phyloP scores from a whole-genome alignment of 495 filamentous ascomycete species.

The Pyronema omphalodes region DNA sequence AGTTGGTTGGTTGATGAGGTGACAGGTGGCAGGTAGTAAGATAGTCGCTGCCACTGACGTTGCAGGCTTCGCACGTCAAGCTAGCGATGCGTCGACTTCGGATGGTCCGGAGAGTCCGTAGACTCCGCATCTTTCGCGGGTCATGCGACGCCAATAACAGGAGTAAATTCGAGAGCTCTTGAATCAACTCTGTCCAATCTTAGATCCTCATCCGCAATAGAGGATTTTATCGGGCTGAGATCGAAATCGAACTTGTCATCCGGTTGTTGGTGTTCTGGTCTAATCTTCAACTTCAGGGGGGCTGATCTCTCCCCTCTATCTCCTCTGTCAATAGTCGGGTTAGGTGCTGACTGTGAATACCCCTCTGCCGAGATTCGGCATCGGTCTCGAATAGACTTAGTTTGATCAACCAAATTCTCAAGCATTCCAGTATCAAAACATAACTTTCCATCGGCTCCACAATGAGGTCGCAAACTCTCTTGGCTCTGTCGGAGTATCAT shows the following conservation, averaged over 20 bases:
- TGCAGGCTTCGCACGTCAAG: no score
- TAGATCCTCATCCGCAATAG: not conserved
- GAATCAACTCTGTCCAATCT: not conserved
- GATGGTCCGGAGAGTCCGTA: no score
- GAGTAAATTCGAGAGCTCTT: not conserved
- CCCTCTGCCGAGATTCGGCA: not conserved
- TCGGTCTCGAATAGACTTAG: not conserved
- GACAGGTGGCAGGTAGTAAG: no score
- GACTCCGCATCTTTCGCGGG: no score
- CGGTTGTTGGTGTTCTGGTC: not conserved
- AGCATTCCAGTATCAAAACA: constrained; percentile 24
- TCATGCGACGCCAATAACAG: constrained; percentile 1
- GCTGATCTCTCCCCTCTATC: no score
- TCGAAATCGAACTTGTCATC: constrained; percentile 4
- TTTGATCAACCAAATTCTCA: constrained; percentile 19
- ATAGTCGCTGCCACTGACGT: no score
- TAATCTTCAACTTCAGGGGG: not conserved
- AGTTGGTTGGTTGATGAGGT: no score
- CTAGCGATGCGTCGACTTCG: no score
- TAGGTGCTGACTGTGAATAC: not conserved
- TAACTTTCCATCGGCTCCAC: constrained; percentile 8
- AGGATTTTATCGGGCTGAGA: constrained; percentile 3
- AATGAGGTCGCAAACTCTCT: not conserved
- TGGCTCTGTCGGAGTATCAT: constrained; percentile 20
- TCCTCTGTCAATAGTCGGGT: no score